Evolutionary conservation across 164 flowering plant genomes (phyloP), one percentile per base, ranked within the genome.

Genomic region (Stephania japonica): DNA sequence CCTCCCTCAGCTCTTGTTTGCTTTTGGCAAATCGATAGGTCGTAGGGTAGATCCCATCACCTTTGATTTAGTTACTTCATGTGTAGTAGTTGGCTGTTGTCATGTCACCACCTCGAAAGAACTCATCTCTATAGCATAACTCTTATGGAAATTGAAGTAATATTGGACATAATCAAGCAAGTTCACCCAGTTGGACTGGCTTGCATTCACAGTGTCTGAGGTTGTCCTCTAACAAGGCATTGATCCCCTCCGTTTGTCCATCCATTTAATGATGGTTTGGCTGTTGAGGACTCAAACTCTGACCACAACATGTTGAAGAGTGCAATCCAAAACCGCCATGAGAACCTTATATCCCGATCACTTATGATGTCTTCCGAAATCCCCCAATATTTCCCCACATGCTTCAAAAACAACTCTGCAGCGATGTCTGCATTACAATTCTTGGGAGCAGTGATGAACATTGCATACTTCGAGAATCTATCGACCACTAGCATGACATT

Each of bases 91-190:
- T 23, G 49, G 43, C 61, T 64, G 61, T 0, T 69, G 70, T 7
- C 67, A 66, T 4, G 16, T 69, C 0, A 41, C 80, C 42, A 75
- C 38, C 42, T 78, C 77, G 38, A 78, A 78, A 0, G 72, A 65
- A 42, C 73, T 75, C 32, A 23, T 56, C 23, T 50, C 43, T 11
- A 32, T 71, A 7, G 75, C 42, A 0, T 72, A 67, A 21, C 47
- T 43, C 47, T 10, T 43, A 43, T 43, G 47, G 7, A 43, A 43
- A 10, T 43, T 43, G 47, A 5, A 43, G 10, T 43, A 68, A 68
- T 42, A 68, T 6, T 68, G 53, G 5, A 53, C 49, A 7, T 24
- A 1, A 18, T 68, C 70, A 4, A 68, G 3, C 7, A 68, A 10
- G 25, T 13, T 38, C 25, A 68, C 47, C 70, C 70, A 68, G 19